phyloP scores from a whole-genome alignment of 2,329 filamentous ascomycete genomes.

The Magnaporthiopsis incrustans region DNA sequence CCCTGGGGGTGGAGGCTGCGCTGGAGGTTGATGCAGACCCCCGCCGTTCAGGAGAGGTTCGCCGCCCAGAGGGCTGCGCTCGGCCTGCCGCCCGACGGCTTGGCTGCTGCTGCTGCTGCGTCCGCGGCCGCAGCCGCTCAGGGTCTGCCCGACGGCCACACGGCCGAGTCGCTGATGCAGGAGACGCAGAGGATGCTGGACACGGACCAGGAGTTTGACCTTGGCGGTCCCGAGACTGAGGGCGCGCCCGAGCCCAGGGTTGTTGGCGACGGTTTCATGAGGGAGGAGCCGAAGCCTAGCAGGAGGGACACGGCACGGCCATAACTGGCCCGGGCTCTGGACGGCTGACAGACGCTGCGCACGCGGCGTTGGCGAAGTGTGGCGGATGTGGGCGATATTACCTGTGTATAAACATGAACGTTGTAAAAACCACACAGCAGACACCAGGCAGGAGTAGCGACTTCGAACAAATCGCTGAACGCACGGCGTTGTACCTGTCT shows the following conservation, averaged over 20 bases:
- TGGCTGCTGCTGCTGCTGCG: constrained; percentile 25
- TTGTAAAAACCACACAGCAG: neutral
- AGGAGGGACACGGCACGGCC: neutral
- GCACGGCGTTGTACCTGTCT: neutral
- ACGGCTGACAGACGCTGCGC: neutral
- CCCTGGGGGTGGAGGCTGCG: constrained; percentile 84
- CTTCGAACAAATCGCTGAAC: no score
- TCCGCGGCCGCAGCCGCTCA: constrained; percentile 24
- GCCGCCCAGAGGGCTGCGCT: constrained; percentile 54
- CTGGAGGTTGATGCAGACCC: constrained; percentile 81
- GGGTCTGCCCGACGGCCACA: constrained; percentile 15
- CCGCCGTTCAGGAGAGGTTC: constrained; percentile 56
- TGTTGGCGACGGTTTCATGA: constrained; percentile 19
- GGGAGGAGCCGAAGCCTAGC: constrained; percentile 14
- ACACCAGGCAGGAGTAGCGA: no score
- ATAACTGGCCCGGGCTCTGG: neutral
- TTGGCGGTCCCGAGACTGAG: constrained; percentile 25
- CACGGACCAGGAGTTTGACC: constrained; percentile 35
- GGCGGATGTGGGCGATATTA: neutral
- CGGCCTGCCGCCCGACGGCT: constrained; percentile 49
- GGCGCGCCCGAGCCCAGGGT: neutral
- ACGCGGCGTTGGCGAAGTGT: neutral
- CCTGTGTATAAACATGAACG: neutral
- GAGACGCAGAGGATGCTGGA: constrained; percentile 31
- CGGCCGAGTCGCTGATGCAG: constrained; percentile 24